These are phyloP conservation scores for Annulohypoxylon moriforme DNA, from an alignment of 495 filamentous ascomycete genomes.

Conservation along the genomic window DNA sequence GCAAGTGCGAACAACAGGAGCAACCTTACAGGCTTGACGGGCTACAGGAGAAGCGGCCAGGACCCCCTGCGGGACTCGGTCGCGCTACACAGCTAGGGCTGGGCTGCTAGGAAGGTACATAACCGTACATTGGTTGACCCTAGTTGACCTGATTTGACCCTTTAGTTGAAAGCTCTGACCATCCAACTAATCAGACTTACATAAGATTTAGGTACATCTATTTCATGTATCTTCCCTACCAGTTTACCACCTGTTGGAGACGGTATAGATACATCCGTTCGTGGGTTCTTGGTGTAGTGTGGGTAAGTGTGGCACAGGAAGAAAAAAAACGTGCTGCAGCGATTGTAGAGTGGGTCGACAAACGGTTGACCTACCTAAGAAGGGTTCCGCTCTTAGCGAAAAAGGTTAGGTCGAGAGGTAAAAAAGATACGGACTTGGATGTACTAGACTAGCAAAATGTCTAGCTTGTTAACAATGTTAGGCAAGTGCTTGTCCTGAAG, in stretches of 20 bases:
- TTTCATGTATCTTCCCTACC: background rate
- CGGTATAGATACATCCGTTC: background rate
- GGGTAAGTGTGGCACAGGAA: conserved; percentile 3
- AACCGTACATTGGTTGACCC: background rate
- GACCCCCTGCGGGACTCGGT: conserved; percentile 23
- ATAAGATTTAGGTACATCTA: conserved; percentile 18
- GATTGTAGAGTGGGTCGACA: conserved; percentile 3
- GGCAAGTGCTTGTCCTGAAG: conserved; percentile 24
- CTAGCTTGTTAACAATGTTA: conserved; percentile 11
- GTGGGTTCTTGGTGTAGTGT: background rate
- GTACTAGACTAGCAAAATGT: conserved; percentile 29
- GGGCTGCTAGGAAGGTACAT: conserved; percentile 24
- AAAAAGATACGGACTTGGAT: conserved; percentile 6
- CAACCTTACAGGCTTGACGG: conserved; percentile 3
- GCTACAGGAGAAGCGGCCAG: conserved; percentile 23
- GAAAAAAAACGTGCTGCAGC: conserved; percentile 8
- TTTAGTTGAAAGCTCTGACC: conserved; percentile 4
- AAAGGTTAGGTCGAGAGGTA: conserved; percentile 1
- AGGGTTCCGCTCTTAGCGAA: conserved; percentile 16
- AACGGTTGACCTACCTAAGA: conserved; percentile 11
- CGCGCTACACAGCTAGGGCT: conserved; percentile 39
- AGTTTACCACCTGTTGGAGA: no score
- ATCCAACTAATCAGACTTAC: conserved; percentile 31
- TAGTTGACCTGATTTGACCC: background rate
- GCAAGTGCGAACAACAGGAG: background rate